These are phyloP conservation scores for Pogostemon cablin DNA, from an alignment of 257 asterid genomes.

Conservation along the genomic window DNA sequence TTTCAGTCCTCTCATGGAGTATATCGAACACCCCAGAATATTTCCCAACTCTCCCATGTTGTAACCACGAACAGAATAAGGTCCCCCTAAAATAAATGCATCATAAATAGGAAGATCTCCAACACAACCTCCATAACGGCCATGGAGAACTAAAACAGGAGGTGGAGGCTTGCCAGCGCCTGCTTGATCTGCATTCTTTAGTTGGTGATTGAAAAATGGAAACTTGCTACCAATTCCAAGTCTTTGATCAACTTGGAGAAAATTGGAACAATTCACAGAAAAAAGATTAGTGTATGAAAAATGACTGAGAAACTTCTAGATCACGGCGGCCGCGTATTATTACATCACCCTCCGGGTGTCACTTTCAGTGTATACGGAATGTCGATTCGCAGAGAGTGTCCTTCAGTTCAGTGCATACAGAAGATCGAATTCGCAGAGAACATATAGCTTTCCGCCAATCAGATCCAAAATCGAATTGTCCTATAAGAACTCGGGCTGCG, in stretches of 20 bases:
- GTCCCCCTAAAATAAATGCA: slow-evolving; percentile 93
- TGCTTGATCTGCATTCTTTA: slow-evolving; percentile 77
- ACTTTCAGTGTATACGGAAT: not conserved
- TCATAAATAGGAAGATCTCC: slow-evolving; percentile 98
- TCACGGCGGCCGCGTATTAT: slow-evolving; percentile 3
- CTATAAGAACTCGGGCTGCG: slow-evolving; percentile 32
- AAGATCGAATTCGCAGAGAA: slow-evolving; percentile 39
- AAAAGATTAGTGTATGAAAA: not conserved
- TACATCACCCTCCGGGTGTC: slow-evolving; percentile 6
- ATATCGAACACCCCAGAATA: too few species aligned
- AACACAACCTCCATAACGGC: slow-evolving; percentile 95
- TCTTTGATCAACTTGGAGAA: slow-evolving; percentile 91
- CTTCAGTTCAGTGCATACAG: not conserved
- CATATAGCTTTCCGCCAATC: slow-evolving; percentile 40
- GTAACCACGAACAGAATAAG: slow-evolving; percentile 92
- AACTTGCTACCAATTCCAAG: slow-evolving; percentile 79
- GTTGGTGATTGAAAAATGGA: slow-evolving; percentile 86
- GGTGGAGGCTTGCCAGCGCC: slow-evolving; percentile 93
- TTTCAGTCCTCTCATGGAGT: too few species aligned
- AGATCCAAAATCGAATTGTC: slow-evolving; percentile 44
- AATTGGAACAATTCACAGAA: not conserved
- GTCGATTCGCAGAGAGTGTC: too few species aligned
- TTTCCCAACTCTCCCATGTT: slow-evolving; percentile 82
- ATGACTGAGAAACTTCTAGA: too few species aligned
- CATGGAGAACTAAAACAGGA: slow-evolving; percentile 90